Base-by-base conservation (phyloP, 768 basidiomycete species). In the Kwoniella botswanensis region DNA sequence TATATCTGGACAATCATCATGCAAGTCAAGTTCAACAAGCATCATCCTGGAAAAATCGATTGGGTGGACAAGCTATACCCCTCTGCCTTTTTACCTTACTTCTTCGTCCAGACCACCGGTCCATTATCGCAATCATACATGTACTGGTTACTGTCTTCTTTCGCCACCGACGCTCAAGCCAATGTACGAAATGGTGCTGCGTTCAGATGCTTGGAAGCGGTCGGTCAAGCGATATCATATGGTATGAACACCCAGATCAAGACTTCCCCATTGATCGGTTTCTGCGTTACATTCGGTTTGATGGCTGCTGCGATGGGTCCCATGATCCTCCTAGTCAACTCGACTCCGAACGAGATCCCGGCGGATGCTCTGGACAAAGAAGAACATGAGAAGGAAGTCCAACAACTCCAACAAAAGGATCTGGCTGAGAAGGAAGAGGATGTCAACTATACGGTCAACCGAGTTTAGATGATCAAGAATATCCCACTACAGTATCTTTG, bases 121-220 rank as follows among this genome's bases (percentile, higher is more conserved):
- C 73, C 64, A 41, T 63, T 64, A 22, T 69, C 63, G 15, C 76
- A 77, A 64, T 56, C 70, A 29, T 71, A 69, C 59, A 56, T 78
- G 63, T 81, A 81, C 74, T 79, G 76, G 76, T 58, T 81, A 18
- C 52, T 81, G 62, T 71, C 65, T 26, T 63, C 67, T 26, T 81
- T 79, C 62, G 63, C 73, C 10, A 72, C 71, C 42, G 76, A 77
- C 46, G 65, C 74, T 52, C 65, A 74, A 53, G 56, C 71, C 21
- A 63, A 63, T 42, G 63, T 77, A 7, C 71, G 79, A 35, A 73
- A 70, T 59, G 76, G 75, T 35, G 77, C 76, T 54, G 62, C 76
- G 41, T 78, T 81, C 67, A 63, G 79, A n/a, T 60, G 64, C 17
- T 63, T 79, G 42, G 79, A 81, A 66, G 71, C 79, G 4, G 67